Conservation (phyloP, 805 yeast species). For the Candida silvatica region DNA sequence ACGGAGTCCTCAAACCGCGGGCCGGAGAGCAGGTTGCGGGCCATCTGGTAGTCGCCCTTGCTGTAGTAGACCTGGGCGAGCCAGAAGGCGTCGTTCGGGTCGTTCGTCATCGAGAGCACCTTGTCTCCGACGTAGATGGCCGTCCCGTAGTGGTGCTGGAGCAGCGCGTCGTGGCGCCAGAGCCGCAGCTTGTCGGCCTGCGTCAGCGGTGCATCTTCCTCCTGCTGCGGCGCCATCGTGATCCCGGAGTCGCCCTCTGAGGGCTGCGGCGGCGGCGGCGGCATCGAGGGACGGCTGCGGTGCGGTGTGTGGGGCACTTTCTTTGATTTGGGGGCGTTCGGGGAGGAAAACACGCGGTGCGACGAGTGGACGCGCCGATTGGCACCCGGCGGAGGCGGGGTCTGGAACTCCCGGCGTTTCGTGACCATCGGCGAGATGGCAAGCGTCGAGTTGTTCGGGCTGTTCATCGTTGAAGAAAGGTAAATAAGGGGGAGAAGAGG, state of each 20-base stretch:
- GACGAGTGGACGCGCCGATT: conserved; percentile 1
- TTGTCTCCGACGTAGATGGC: conserved; percentile 92
- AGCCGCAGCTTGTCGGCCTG: conserved; percentile 79
- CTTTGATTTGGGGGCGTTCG: conserved; percentile 12
- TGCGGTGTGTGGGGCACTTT: conserved; percentile 5
- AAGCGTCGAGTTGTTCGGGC: conserved; percentile 64
- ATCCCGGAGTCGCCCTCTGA: too few relatives aligned
- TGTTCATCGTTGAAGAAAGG: conserved; percentile 15
- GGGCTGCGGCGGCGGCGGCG: too few relatives aligned
- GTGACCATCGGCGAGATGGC: conserved; percentile 63
- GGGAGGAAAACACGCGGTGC: conserved; percentile 15
- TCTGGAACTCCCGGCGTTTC: conserved; percentile 22
- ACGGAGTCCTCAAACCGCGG: conserved; percentile 52
- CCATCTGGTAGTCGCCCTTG: conserved; percentile 71
- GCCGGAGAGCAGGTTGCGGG: conserved; percentile 58
- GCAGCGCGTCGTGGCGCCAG: conserved; percentile 90
- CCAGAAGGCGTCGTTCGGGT: conserved; percentile 95
- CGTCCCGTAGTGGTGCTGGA: conserved; percentile 85
- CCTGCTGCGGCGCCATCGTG: too few relatives aligned
- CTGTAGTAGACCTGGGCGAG: conserved; percentile 81
- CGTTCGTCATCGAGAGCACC: conserved; percentile 72
- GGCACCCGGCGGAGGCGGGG: conserved; percentile 23
- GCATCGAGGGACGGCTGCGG: too few relatives aligned
- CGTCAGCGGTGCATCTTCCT: conserved; percentile 38
- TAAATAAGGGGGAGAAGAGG: background rate